A percentile compares a stretch with the other conserved stretches of the same genome.
These are phyloP conservation scores for Candida quercuum DNA, from an alignment of 805 yeast species.

Conservation along the genomic window DNA sequence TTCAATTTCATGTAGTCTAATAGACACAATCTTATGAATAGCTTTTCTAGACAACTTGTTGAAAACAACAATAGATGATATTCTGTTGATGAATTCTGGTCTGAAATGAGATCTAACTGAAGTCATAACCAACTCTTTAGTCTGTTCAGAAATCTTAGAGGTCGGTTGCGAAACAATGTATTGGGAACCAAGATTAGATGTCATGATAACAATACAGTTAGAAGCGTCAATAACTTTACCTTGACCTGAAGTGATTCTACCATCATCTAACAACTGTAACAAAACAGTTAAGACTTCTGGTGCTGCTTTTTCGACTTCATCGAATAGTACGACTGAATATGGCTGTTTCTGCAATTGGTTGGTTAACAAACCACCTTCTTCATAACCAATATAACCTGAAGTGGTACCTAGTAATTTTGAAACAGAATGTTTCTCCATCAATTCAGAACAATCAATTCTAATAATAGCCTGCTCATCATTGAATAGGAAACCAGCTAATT, in stretches of 20 bases:
- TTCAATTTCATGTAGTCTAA: constrained; percentile 81
- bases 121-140: constrained; percentile 75
- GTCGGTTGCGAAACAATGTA: constrained; percentile 65
- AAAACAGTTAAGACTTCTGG: constrained; percentile 94
- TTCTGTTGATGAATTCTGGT: constrained; percentile 96
- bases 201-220: constrained; percentile 90
- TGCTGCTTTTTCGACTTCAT: constrained; percentile 98
- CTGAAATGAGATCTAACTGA: constrained; percentile 87
- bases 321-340: constrained; percentile 92
- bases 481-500: constrained; percentile 91
- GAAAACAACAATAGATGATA: constrained; percentile 87
- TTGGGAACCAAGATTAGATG: constrained; percentile 95
- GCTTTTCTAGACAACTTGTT: constrained; percentile 90
- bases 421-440: constrained; percentile 92
- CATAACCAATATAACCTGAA: constrained; percentile 95
- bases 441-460: constrained; percentile 95
- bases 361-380: constrained; percentile 95
- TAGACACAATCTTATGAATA: constrained; percentile 83
- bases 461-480: constrained; percentile 96
- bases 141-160: constrained; percentile 58
- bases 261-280: constrained; percentile 92
- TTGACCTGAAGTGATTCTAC: constrained; percentile 89
- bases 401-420: constrained; percentile 95
- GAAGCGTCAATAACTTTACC: constrained; percentile 94
- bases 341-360: constrained; percentile 89